Evolutionary conservation across 202 grass and related monocot genomes (phyloP).

Genomic region (Miscanthus sacchariflorus): DNA sequence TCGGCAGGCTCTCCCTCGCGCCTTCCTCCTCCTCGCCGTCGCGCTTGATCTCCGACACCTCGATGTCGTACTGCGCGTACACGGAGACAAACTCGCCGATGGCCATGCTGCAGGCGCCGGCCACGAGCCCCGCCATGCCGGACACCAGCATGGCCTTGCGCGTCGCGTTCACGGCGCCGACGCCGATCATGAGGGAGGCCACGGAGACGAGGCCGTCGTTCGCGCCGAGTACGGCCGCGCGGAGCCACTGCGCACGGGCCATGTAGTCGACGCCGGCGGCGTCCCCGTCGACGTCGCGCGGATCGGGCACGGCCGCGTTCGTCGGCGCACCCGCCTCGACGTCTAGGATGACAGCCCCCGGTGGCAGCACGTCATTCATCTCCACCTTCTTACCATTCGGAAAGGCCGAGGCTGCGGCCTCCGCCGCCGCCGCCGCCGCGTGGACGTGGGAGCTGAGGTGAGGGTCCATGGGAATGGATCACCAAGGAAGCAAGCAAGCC

Average conservation of each 20-base stretch:
- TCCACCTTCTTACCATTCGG: not conserved
- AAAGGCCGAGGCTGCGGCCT: not conserved
- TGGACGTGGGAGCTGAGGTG: constrained; percentile 56
- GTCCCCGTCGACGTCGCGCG: not conserved
- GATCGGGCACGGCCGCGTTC: not conserved
- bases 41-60: constrained; percentile 56
- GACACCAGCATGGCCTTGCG: constrained; percentile 76
- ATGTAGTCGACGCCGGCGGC: constrained; percentile 62
- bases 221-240: constrained; percentile 85
- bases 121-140: constrained; percentile 78
- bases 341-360: not conserved
- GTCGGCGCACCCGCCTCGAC: constrained; percentile 15
- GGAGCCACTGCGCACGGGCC: constrained; percentile 90
- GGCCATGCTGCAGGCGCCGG: constrained; percentile 96
- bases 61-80: constrained; percentile 89
- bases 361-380: not conserved
- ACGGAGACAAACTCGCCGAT: constrained; percentile 93
- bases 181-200: constrained; percentile 88
- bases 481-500: not conserved
- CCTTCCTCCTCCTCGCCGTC: not conserved
- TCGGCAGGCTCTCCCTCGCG: constrained; percentile 58
- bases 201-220: constrained; percentile 93
- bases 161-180: constrained; percentile 62
- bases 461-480: constrained; percentile 57
- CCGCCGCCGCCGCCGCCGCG: not conserved